Evolutionary conservation across 176 grass and related monocot species (phyloP).

Genomic region (Oryza officinalis): DNA sequence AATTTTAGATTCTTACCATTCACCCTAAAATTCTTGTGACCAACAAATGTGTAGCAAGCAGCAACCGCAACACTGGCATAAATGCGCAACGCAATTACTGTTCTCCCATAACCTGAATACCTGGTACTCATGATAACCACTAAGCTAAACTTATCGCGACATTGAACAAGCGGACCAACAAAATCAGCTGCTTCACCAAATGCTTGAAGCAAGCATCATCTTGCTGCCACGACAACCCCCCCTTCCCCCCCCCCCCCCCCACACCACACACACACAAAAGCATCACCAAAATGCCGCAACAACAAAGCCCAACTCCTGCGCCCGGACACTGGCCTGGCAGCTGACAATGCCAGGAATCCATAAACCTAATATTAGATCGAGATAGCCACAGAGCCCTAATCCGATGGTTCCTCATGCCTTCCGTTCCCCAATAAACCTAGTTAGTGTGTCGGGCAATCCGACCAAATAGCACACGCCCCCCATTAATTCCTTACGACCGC

Average conservation of each 20-base stretch:
- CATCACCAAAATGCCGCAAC: neutral
- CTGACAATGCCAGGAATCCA: neutral
- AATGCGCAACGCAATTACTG: neutral
- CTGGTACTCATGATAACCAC: neutral
- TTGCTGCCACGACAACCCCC: constrained; percentile 21
- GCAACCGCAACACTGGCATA: neutral
- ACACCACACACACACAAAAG: no score
- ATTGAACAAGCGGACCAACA: neutral
- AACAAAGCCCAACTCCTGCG: neutral
- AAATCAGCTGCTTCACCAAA: neutral
- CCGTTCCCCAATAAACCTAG: neutral
- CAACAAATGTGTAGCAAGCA: neutral
- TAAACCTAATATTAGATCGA: neutral
- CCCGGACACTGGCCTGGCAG: neutral
- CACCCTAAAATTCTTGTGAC: neutral
- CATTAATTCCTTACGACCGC: neutral
- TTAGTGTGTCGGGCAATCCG: neutral
- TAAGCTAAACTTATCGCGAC: neutral
- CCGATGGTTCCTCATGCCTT: neutral
- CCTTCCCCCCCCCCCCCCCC: no score
- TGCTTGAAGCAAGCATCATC: neutral
- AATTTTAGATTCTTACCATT: neutral
- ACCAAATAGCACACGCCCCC: neutral
- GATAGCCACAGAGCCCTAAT: neutral
- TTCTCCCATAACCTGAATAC: neutral